Conservation (phyloP, 768 basidiomycete species). For the Trametes cinnabarina region DNA sequence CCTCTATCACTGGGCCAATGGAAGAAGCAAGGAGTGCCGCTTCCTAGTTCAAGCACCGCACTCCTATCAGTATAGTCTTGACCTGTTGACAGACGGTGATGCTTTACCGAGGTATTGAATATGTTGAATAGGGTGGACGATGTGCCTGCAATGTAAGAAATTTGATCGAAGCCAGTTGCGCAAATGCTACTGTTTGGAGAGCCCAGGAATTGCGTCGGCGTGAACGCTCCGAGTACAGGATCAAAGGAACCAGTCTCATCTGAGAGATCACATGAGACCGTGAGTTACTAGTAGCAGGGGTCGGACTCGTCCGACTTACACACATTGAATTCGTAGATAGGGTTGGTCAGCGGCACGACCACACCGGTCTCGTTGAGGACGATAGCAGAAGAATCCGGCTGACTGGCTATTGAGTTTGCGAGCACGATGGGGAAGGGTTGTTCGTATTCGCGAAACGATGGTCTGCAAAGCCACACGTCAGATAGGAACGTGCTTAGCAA, state of each 20-base stretch:
- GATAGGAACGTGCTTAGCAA: not conserved
- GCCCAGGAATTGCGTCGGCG: slow-evolving; percentile 61
- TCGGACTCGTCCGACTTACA: slow-evolving; percentile 3
- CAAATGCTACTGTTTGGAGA: slow-evolving; percentile 63
- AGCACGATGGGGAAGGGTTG: slow-evolving; percentile 70
- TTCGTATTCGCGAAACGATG: slow-evolving; percentile 46
- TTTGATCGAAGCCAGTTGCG: slow-evolving; percentile 72
- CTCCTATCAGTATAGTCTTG: not conserved
- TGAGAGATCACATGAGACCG: slow-evolving; percentile 47
- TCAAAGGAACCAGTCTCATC: slow-evolving; percentile 75
- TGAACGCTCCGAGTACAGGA: slow-evolving; percentile 67
- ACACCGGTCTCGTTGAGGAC: slow-evolving; percentile 50
- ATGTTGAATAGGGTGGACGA: slow-evolving; percentile 72
- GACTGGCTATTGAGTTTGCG: slow-evolving; percentile 49
- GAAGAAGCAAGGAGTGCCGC: slow-evolving; percentile 32
- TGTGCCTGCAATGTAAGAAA: slow-evolving; percentile 70
- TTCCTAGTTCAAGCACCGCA: not conserved
- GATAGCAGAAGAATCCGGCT: slow-evolving; percentile 38
- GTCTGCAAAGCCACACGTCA: slow-evolving; percentile 29
- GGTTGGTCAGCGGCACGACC: slow-evolving; percentile 39
- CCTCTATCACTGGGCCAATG: slow-evolving; percentile 44
- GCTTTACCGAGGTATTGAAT: slow-evolving; percentile 26
- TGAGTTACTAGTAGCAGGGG: not conserved
- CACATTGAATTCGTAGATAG: slow-evolving; percentile 34
- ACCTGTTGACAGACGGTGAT: not conserved